Evolutionary conservation across 306 rosid genomes (phyloP).

Genomic region (Acacia acuminata): DNA sequence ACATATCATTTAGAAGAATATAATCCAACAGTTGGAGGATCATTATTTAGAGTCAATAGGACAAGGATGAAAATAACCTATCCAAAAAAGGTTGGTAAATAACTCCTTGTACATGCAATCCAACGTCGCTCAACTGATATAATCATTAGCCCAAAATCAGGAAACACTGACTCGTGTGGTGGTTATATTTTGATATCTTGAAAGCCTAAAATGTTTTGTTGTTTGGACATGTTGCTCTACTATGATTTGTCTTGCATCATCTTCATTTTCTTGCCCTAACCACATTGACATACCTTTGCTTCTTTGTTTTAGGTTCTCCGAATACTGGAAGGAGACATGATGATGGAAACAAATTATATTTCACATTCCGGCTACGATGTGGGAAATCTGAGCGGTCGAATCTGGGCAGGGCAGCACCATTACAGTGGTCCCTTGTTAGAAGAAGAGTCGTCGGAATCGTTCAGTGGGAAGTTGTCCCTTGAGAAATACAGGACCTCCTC

Average conservation of each 20-base stretch:
- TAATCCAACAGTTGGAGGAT: neutral
- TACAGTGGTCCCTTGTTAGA: slow-evolving; percentile 60
- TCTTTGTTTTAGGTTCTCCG: slow-evolving; percentile 72
- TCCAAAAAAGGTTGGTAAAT: neutral
- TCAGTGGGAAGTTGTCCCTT: slow-evolving; percentile 71
- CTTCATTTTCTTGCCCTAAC: slow-evolving; percentile 5
- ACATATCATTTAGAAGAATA: neutral
- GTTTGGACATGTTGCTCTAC: neutral
- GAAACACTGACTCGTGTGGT: neutral
- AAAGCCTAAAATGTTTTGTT: neutral
- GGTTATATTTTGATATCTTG: neutral
- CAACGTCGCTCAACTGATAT: neutral
- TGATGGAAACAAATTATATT: slow-evolving; percentile 72
- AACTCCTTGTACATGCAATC: neutral
- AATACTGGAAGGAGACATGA: slow-evolving; percentile 91
- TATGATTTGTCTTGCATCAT: neutral
- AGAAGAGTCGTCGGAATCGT: slow-evolving; percentile 54
- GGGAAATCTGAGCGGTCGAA: slow-evolving; percentile 75
- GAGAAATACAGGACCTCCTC: slow-evolving; percentile 58
- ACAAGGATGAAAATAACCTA: slow-evolving; percentile 2
- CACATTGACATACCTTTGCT: slow-evolving; percentile 8
- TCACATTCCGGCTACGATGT: slow-evolving; percentile 72
- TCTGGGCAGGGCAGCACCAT: slow-evolving; percentile 74
- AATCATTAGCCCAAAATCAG: neutral
- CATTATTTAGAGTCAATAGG: neutral